These are phyloP conservation scores for Cucumis variabilis DNA, from an alignment of 331 rosid species.

Conservation along the genomic window DNA sequence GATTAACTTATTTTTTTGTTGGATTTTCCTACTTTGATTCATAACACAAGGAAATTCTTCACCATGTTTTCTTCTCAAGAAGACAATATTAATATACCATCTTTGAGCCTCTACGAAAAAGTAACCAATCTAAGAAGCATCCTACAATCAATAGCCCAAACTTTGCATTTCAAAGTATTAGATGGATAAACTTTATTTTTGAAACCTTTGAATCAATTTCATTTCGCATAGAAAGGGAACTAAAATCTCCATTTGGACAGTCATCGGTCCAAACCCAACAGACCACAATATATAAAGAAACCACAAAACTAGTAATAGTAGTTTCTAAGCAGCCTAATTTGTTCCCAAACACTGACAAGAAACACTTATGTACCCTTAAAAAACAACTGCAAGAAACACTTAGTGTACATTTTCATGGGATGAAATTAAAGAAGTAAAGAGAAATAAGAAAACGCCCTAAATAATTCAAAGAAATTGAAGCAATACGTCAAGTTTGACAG, in stretches of 20 bases:
- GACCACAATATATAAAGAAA: too few species aligned
- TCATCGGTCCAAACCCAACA: background rate
- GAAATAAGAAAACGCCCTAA: too few species aligned
- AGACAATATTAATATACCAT: background rate
- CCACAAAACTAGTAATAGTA: too few species aligned
- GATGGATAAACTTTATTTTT: background rate
- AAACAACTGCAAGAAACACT: too few species aligned
- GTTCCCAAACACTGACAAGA: too few species aligned
- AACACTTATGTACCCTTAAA: too few species aligned
- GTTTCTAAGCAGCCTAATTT: too few species aligned
- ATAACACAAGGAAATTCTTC: background rate
- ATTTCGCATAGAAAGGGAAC: background rate
- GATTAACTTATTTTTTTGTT: background rate
- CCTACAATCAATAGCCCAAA: background rate
- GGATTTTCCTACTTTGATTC: background rate
- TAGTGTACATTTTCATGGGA: too few species aligned
- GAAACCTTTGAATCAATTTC: slow-evolving; percentile 9
- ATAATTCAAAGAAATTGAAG: too few species aligned
- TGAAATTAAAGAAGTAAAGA: too few species aligned
- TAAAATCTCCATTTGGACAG: background rate
- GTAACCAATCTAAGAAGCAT: background rate
- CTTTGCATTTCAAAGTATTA: background rate
- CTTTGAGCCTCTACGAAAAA: background rate
- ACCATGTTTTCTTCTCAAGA: background rate
- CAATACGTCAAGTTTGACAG: too few species aligned